These are phyloP conservation scores for Rhizopogon sp. DNA, from an alignment of 768 basidiomycete genomes.

Conservation along the genomic window DNA sequence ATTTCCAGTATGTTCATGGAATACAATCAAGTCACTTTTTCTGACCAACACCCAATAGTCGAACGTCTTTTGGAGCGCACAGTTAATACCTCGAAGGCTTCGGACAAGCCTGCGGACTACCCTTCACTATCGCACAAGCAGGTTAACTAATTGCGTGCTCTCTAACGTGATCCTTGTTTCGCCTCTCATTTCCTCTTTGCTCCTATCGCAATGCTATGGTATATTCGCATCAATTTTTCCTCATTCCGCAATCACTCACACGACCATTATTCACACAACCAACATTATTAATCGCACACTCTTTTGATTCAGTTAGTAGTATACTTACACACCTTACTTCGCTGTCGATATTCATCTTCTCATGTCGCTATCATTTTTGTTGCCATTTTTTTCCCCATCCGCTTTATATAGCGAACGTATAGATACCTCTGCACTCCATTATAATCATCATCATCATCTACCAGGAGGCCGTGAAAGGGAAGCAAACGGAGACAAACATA, in stretches of 20 bases:
- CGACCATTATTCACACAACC: constrained; percentile 26
- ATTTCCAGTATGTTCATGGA: constrained; percentile 57
- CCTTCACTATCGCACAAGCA: constrained; percentile 23
- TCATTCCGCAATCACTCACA: constrained; percentile 25
- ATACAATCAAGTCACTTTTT: constrained; percentile 6
- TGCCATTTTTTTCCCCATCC: background rate
- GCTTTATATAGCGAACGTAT: constrained; percentile 13
- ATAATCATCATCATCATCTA: constrained; percentile 12
- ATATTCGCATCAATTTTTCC: constrained; percentile 26
- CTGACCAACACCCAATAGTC: constrained; percentile 34
- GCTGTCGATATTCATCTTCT: constrained; percentile 26
- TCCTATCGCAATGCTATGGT: constrained; percentile 33
- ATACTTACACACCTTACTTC: constrained; percentile 21
- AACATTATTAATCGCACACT: constrained; percentile 32
- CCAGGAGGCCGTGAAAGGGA: background rate
- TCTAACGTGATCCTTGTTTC: constrained; percentile 6
- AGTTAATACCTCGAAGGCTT: constrained; percentile 23
- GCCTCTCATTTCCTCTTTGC: constrained; percentile 11
- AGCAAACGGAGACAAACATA: constrained; percentile 26
- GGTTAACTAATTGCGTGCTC: constrained; percentile 13
- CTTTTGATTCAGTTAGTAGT: constrained; percentile 17
- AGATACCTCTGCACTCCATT: constrained; percentile 8
- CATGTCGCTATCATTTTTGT: constrained; percentile 15
- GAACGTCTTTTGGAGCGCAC: constrained; percentile 64
- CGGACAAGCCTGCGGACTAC: constrained; percentile 24